Percentiles rank a stretch among this genome's conserved stretches.
phyloP scores from a whole-genome alignment of 2,329 filamentous ascomycete species.

The Sarocladium brachiariae region DNA sequence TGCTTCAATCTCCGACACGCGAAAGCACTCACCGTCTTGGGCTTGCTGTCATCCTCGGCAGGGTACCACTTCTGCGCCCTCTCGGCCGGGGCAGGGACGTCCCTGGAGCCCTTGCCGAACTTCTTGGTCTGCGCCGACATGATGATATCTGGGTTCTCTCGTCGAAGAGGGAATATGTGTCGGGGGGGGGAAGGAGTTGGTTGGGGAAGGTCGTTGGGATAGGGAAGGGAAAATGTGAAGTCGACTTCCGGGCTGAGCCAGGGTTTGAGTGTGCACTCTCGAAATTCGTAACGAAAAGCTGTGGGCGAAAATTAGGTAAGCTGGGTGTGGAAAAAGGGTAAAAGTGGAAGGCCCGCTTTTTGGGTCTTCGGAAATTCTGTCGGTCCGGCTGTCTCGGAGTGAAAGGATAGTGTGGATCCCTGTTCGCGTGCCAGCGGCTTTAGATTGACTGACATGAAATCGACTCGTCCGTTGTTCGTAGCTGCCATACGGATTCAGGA shows the following conservation, averaged over 20 bases:
- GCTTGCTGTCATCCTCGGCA: slow-evolving; percentile 80
- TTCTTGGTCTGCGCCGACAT: slow-evolving; percentile 84
- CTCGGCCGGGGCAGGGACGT: slow-evolving; percentile 77
- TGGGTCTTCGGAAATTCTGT: not conserved
- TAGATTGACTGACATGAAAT: no score
- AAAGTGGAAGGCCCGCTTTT: not conserved
- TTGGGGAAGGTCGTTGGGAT: slow-evolving; percentile 11
- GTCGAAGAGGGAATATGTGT: slow-evolving; percentile 41
- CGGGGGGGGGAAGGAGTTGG: slow-evolving; percentile 25
- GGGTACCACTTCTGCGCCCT: slow-evolving; percentile 99
- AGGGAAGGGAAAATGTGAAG: slow-evolving; percentile 24
- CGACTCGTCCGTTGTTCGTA: no score
- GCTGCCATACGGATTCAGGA: no score
- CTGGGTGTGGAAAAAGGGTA: not conserved
- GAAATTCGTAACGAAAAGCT: slow-evolving; percentile 20
- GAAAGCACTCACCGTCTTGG: slow-evolving; percentile 79
- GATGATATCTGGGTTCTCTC: slow-evolving; percentile 32
- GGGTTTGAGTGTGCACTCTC: slow-evolving; percentile 28
- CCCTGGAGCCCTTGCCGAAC: slow-evolving; percentile 94
- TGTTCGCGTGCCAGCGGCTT: no score
- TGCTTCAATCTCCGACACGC: not conserved
- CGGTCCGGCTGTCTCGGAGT: not conserved
- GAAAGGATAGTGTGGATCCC: not conserved
- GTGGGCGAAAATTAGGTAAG: slow-evolving; percentile 8
- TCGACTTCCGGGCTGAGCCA: slow-evolving; percentile 6